A percentile compares a stretch with the other conserved stretches of the same genome.
These are phyloP conservation scores for Gossypium anomalum DNA, from an alignment of 345 rosid species.

Conservation along the genomic window DNA sequence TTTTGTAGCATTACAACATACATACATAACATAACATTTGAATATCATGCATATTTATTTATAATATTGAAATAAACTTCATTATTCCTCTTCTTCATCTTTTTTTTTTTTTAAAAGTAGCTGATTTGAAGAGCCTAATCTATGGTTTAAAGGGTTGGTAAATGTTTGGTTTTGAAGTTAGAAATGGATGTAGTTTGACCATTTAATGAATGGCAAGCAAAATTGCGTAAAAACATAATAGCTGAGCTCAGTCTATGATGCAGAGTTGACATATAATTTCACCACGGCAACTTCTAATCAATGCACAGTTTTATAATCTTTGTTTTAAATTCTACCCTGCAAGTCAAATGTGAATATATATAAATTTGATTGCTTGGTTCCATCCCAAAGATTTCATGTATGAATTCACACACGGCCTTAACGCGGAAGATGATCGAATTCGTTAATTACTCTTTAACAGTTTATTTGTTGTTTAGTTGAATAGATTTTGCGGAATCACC, in stretches of 20 bases:
- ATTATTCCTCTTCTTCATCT: background rate
- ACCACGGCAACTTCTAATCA: background rate
- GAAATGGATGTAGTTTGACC: conserved; percentile 6
- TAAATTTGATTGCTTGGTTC: background rate
- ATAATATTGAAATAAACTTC: background rate
- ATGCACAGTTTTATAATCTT: background rate
- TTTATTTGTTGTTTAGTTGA: background rate
- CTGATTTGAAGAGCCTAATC: background rate
- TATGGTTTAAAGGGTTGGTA: conserved; percentile 12
- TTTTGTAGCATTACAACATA: no score
- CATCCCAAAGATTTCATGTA: background rate
- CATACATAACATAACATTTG: no score
- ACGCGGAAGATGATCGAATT: background rate
- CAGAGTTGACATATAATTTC: background rate
- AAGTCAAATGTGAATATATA: background rate
- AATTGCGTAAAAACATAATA: background rate
- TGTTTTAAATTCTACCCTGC: background rate
- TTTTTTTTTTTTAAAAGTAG: no score
- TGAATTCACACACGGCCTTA: background rate
- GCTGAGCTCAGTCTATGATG: conserved; percentile 13
- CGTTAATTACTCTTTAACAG: no score
- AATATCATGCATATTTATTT: background rate
- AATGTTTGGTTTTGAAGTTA: conserved; percentile 15
- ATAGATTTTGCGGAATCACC: background rate
- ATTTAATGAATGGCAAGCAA: background rate